These are phyloP conservation scores for Cynanchum wilfordii DNA, from an alignment of 257 asterid genomes.

Conservation along the genomic window DNA sequence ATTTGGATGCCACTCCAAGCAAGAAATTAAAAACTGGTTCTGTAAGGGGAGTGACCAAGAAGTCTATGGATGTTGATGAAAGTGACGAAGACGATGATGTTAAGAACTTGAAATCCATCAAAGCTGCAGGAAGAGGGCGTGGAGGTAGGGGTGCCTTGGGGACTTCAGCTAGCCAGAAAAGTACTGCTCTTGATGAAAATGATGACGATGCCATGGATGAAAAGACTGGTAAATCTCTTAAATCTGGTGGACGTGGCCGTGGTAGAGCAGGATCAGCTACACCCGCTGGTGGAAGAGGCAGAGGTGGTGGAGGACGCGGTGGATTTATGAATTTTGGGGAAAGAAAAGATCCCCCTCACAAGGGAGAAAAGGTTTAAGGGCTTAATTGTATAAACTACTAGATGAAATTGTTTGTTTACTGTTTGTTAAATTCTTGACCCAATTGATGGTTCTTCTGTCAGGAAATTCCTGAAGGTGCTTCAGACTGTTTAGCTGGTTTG, in stretches of 20 bases:
- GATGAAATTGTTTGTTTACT: neutral
- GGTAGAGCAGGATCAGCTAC: slow-evolving; percentile 66
- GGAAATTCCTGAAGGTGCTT: slow-evolving; percentile 98
- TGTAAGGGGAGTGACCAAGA: slow-evolving; percentile 54
- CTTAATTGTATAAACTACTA: slow-evolving; percentile 18
- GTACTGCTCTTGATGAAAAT: slow-evolving; percentile 45
- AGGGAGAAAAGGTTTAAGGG: slow-evolving; percentile 84
- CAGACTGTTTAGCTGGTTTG: slow-evolving; percentile 79
- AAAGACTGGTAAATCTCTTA: slow-evolving; percentile 45
- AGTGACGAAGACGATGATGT: slow-evolving; percentile 50
- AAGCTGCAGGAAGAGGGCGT: slow-evolving; percentile 69
- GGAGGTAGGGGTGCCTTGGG: slow-evolving; percentile 55
- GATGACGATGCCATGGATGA: slow-evolving; percentile 57
- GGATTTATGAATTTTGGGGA: slow-evolving; percentile 97
- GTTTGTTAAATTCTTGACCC: neutral
- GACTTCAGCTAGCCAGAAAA: slow-evolving; percentile 31
- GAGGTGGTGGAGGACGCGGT: slow-evolving; percentile 97
- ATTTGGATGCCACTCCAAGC: slow-evolving; percentile 41
- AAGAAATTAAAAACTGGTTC: slow-evolving; percentile 68
- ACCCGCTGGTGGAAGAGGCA: slow-evolving; percentile 70
- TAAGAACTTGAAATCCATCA: slow-evolving; percentile 40
- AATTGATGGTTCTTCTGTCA: slow-evolving; percentile 30
- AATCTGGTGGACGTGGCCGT: slow-evolving; percentile 85
- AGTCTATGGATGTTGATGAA: slow-evolving; percentile 35
- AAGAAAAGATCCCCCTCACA: slow-evolving; percentile 98